Evolutionary conservation across 2,329 filamentous ascomycete species (phyloP).

Genomic region (Penicillium vulpinum): DNA sequence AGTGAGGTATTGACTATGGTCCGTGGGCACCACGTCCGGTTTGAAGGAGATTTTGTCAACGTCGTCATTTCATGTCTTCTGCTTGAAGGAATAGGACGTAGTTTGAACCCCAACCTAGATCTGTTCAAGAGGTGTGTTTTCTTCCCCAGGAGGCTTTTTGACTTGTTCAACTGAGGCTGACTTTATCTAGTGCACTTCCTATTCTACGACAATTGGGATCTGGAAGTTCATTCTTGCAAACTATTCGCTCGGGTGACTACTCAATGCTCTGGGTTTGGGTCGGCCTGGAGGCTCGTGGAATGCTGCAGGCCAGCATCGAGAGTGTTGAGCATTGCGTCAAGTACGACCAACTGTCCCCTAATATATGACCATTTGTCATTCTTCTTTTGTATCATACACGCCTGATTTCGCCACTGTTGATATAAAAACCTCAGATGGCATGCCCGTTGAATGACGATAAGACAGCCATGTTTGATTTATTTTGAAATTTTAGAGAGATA

Average conservation of each 20-base stretch:
- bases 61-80: constrained; percentile 93
- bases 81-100: constrained; percentile 89
- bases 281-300: constrained; percentile 82
- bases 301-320: constrained; percentile 86
- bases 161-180: constrained; percentile 5
- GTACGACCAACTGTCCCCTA: constrained; percentile 84
- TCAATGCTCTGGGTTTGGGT: constrained; percentile 90
- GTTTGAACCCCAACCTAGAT: constrained; percentile 81
- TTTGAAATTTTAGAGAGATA: not conserved
- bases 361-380: constrained; percentile 57
- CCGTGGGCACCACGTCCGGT: constrained; percentile 81
- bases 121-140: constrained; percentile 68
- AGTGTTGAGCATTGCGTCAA: constrained; percentile 89
- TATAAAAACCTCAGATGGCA: constrained; percentile 7
- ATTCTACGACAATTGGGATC: constrained; percentile 86
- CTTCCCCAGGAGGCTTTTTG: not conserved
- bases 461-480: not conserved
- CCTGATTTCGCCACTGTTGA: not conserved
- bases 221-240: constrained; percentile 52
- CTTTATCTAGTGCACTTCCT: constrained; percentile 68
- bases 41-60: constrained; percentile 98
- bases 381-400: constrained; percentile 10
- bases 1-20: constrained; percentile 92
- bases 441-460: constrained; percentile 1
- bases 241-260: constrained; percentile 71